Evolutionary conservation across 2,329 filamentous ascomycete genomes (phyloP).

Genomic region (Tympanopsis confertula): DNA sequence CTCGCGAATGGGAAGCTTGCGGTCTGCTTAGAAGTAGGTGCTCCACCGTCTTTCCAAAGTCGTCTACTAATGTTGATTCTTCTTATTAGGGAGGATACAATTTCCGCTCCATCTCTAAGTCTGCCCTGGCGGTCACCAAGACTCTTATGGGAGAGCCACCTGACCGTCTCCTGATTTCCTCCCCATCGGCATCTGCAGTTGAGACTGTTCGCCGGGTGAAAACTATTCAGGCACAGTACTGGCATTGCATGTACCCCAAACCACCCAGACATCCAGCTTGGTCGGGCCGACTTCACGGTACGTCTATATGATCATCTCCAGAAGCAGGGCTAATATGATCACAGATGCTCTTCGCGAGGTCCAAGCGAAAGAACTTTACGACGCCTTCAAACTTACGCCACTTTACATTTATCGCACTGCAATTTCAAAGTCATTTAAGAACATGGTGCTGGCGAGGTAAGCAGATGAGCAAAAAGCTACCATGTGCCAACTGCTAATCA

Average conservation of each 20-base stretch:
- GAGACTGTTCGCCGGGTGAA: slow-evolving; percentile 46
- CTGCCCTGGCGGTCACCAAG: slow-evolving; percentile 78
- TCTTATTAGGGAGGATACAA: slow-evolving; percentile 79
- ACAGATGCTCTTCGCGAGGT: slow-evolving; percentile 71
- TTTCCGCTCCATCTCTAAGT: slow-evolving; percentile 80
- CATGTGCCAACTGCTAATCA: too few relatives aligned
- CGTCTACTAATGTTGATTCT: background rate
- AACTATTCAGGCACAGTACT: slow-evolving; percentile 57
- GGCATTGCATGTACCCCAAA: slow-evolving; percentile 59
- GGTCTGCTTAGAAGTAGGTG: slow-evolving; percentile 69
- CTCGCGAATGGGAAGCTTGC: slow-evolving; percentile 64
- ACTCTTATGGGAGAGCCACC: slow-evolving; percentile 95
- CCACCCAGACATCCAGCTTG: too few relatives aligned
- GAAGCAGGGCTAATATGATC: too few relatives aligned
- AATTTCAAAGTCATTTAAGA: slow-evolving; percentile 67
- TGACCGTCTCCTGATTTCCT: slow-evolving; percentile 41
- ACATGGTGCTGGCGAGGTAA: slow-evolving; percentile 74
- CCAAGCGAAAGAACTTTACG: slow-evolving; percentile 60
- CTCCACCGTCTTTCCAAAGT: background rate
- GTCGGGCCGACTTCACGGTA: too few relatives aligned
- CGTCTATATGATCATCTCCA: too few relatives aligned
- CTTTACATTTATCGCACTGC: slow-evolving; percentile 67
- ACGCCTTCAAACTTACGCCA: slow-evolving; percentile 66
- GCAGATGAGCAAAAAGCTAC: slow-evolving; percentile 17
- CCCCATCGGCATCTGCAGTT: slow-evolving; percentile 44